A percentile compares a stretch with the other conserved stretches of the same genome.
These are phyloP conservation scores for Elongisporangium senticosum DNA, from an alignment of 352 stramenopile genomes.

Conservation along the genomic window DNA sequence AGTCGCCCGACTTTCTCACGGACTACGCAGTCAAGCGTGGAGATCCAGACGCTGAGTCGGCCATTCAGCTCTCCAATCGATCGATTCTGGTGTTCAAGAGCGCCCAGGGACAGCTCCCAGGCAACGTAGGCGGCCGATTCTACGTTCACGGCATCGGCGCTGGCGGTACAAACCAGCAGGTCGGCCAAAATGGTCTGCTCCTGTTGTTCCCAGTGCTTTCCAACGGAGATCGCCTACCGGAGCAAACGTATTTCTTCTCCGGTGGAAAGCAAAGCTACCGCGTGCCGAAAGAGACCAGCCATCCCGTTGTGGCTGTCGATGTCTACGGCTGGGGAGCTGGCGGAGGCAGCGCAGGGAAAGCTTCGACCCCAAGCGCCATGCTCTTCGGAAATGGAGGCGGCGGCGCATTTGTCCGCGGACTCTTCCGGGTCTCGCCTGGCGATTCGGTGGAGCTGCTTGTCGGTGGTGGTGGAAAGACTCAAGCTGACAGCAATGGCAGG, in stretches of 20 bases:
- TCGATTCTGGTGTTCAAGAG: conserved; percentile 13
- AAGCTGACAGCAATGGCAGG: conserved; percentile 9
- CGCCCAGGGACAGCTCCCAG: conserved; percentile 24
- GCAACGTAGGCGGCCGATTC: conserved; percentile 44
- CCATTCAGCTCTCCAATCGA: neutral
- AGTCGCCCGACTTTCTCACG: conserved; percentile 32
- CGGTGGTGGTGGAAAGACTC: conserved; percentile 36
- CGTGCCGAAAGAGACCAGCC: conserved; percentile 14
- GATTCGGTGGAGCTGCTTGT: conserved; percentile 56
- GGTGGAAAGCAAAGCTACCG: conserved; percentile 18
- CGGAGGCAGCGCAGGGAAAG: conserved; percentile 44
- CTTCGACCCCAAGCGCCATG: neutral
- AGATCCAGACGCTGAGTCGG: neutral
- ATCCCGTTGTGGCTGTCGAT: conserved; percentile 53
- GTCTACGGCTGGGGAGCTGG: conserved; percentile 78
- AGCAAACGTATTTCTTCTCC: conserved; percentile 45
- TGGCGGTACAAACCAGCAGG: conserved; percentile 26
- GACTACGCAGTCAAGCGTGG: conserved; percentile 10
- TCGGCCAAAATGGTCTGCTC: conserved; percentile 45
- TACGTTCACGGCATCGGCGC: conserved; percentile 54
- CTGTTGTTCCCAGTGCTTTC: conserved; percentile 57
- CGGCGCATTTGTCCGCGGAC: conserved; percentile 58
- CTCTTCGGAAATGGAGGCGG: conserved; percentile 50
- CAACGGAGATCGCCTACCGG: conserved; percentile 27
- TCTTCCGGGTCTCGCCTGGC: conserved; percentile 34